phyloP scores from a whole-genome alignment of 257 asterid genomes.

The Sherardia arvensis region DNA sequence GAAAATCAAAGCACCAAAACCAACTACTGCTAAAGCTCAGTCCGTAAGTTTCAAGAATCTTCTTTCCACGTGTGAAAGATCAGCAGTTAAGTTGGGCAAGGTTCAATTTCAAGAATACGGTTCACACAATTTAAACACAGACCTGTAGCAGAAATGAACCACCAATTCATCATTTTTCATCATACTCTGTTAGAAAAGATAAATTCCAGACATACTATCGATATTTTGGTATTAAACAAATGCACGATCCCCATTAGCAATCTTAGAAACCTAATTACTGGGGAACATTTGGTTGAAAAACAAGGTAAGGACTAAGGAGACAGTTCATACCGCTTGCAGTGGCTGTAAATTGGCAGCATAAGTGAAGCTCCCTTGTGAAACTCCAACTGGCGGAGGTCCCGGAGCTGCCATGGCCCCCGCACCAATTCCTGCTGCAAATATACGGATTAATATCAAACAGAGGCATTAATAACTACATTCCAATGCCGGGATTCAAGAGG shows the following conservation, averaged over 20 bases:
- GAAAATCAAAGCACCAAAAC: too few species aligned
- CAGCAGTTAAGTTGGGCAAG: not conserved
- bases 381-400: conserved; percentile 20
- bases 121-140: not conserved
- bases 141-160: not conserved
- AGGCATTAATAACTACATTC: too few species aligned
- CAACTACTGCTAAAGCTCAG: too few species aligned
- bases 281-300: not conserved
- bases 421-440: conserved; percentile 13
- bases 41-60: too few species aligned
- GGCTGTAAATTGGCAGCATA: conserved; percentile 28
- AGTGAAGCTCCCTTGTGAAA: conserved; percentile 29
- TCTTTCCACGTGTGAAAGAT: not conserved
- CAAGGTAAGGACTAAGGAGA: not conserved
- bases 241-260: not conserved
- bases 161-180: not conserved
- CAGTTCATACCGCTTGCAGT: conserved; percentile 19
- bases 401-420: conserved; percentile 29
- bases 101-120: not conserved
- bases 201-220: not conserved
- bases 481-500: not conserved
- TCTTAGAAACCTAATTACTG: not conserved
- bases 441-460: not conserved
- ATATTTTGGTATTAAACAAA: not conserved
- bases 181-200: not conserved